Base-by-base conservation (phyloP, 2,329 filamentous ascomycete species). In the Epichloe festucae region DNA sequence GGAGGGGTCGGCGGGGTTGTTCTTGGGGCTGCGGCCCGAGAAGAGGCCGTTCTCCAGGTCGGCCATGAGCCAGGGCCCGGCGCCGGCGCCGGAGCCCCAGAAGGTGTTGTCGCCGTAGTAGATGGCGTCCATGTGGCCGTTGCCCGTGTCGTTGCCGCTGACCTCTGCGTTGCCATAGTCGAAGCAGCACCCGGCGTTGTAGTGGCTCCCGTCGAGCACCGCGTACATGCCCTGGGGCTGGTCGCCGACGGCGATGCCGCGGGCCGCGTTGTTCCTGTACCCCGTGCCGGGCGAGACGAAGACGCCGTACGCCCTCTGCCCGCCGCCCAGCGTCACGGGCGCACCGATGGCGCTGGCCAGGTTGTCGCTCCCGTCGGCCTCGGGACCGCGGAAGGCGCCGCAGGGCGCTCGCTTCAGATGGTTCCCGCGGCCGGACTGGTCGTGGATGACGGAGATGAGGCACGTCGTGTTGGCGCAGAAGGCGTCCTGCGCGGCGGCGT, bases 41-140 rank as follows among this genome's bases (percentile, higher is more conserved):
- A 84, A 85, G 2, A 85, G 66, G 3, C 78, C 78, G 55, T 85
- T 83, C 61, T 85, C 82, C 0, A 85, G 72, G 63, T 85, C 82
- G 0, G 80, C 81, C 79, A 85, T 84, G 57, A 85, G 62, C 82
- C 81, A 85, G 0, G 82, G 82, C 0, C 82, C 81, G 43, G 57
- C 72, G 44, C 80, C 81, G 4, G 75, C 52, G 8, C 82, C 81
- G 7, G 63, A 64, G 17, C 81, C 81, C 76, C 78, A 82, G 56
- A 53, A 53, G 0, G 69, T 66, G 1, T 81, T 54, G 0, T 69
- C 66, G 1, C 82, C 81, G 58, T 73, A 84, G 71, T 84, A 85
- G 53, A 85, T 78, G 51, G 81, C 78, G 60, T 85, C 82, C 81
- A 85, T 85, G 59, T 84, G 80, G 15, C 78, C 81, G 50, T 76